These are phyloP conservation scores for Acer negundo DNA, from an alignment of 345 rosid species.

Conservation along the genomic window DNA sequence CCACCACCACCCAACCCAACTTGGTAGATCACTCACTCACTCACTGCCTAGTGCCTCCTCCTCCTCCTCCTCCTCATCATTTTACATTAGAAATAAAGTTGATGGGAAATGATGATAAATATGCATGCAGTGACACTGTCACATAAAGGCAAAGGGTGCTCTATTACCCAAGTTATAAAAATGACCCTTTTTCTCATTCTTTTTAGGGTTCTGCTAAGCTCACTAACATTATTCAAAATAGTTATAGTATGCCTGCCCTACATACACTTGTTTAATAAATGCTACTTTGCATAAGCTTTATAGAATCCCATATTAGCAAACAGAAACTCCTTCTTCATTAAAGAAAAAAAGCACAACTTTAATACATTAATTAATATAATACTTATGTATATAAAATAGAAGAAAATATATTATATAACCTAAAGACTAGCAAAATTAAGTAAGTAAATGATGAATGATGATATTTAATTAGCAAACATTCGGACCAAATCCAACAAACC, in stretches of 20 bases:
- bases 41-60: constrained; percentile 20
- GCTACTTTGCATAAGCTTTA: constrained; percentile 6
- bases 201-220: constrained; percentile 10
- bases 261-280: neutral
- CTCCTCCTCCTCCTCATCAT: constrained; percentile 26
- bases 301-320: constrained; percentile 7
- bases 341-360: constrained; percentile 9
- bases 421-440: constrained; percentile 30
- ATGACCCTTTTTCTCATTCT: constrained; percentile 25
- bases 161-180: neutral
- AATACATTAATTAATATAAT: neutral
- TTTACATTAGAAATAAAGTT: constrained; percentile 14
- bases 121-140: constrained; percentile 6
- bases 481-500: constrained; percentile 96
- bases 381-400: neutral
- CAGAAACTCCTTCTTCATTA: neutral
- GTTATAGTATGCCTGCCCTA: too few relatives aligned
- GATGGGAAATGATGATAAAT: neutral
- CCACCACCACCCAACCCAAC: constrained; percentile 25
- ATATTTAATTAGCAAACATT: constrained; percentile 54
- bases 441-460: neutral
- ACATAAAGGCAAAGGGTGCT: constrained; percentile 10
- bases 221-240: too few relatives aligned
- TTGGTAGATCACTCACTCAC: too few relatives aligned
- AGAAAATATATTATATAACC: neutral